Evolutionary conservation across 768 basidiomycete species (phyloP).

Genomic region (Boletellus sp.): DNA sequence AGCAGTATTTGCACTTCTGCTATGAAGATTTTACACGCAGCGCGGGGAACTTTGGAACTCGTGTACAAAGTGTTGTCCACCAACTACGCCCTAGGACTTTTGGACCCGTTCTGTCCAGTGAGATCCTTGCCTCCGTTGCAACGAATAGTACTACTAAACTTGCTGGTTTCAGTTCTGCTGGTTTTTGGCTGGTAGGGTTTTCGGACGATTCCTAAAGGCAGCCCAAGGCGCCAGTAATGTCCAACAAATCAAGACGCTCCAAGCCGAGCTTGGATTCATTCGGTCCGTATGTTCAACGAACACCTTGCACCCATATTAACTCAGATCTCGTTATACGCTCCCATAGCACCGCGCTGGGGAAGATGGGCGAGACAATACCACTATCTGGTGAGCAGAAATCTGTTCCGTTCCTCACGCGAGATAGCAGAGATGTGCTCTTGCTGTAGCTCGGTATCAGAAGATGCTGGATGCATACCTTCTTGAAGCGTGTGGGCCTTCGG

Average conservation of each 20-base stretch:
- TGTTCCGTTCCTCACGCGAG: not conserved
- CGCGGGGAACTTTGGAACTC: conserved; percentile 62
- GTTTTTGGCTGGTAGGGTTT: conserved; percentile 64
- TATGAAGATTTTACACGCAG: conserved; percentile 61
- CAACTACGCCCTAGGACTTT: conserved; percentile 64
- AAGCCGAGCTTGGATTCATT: conserved; percentile 65
- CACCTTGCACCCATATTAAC: not conserved
- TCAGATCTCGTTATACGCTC: not conserved
- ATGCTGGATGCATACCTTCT: conserved; percentile 20
- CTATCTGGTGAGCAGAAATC: conserved; percentile 44
- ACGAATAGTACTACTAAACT: not conserved
- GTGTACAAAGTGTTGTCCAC: conserved; percentile 66
- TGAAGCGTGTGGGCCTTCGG: conserved; percentile 5
- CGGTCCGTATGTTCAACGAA: conserved; percentile 39
- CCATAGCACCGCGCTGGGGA: conserved; percentile 51
- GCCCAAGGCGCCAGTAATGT: conserved; percentile 53
- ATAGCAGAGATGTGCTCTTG: not conserved
- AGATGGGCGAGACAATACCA: conserved; percentile 65
- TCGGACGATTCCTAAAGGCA: conserved; percentile 63
- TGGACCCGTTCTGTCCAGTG: conserved; percentile 71
- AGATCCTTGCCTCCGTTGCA: conserved; percentile 18
- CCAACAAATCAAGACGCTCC: conserved; percentile 57
- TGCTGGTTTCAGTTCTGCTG: conserved; percentile 51
- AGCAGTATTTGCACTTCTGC: conserved; percentile 62
- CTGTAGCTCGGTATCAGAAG: conserved; percentile 21